phyloP scores from a whole-genome alignment of 2,329 filamentous ascomycete species.

The Nemania abortiva region DNA sequence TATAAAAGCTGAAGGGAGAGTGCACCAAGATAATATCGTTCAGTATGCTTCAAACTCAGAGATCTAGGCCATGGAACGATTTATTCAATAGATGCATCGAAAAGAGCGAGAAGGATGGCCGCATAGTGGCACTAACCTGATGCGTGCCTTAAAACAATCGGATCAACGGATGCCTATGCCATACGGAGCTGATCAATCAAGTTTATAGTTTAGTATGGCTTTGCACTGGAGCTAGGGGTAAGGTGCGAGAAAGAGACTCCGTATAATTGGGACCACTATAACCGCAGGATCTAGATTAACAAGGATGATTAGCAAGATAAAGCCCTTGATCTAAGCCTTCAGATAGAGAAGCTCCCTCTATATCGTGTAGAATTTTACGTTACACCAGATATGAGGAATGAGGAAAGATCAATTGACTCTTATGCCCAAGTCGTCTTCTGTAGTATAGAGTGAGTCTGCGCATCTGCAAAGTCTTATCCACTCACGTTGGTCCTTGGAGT shows the following conservation, averaged over 20 bases:
- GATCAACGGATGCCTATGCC: not conserved
- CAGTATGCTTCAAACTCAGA: not conserved
- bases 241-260: not conserved
- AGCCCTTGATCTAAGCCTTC: not conserved
- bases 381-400: not conserved
- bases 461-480: not conserved
- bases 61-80: not conserved
- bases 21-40: not conserved
- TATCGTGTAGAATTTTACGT: not conserved
- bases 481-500: conserved; percentile 4
- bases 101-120: not conserved
- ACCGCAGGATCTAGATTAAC: not conserved
- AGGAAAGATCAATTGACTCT: not conserved
- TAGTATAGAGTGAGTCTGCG: not conserved
- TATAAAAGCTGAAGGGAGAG: not conserved
- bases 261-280: not conserved
- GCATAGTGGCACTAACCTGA: not conserved
- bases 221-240: not conserved
- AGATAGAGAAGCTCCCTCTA: not conserved
- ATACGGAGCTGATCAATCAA: not conserved
- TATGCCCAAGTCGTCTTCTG: not conserved
- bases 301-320: not conserved
- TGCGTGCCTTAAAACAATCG: not conserved
- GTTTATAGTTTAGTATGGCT: not conserved
- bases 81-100: not conserved